Evolutionary conservation across 164 flowering plant genomes (phyloP).

Genomic region (Vitis amurensis): DNA sequence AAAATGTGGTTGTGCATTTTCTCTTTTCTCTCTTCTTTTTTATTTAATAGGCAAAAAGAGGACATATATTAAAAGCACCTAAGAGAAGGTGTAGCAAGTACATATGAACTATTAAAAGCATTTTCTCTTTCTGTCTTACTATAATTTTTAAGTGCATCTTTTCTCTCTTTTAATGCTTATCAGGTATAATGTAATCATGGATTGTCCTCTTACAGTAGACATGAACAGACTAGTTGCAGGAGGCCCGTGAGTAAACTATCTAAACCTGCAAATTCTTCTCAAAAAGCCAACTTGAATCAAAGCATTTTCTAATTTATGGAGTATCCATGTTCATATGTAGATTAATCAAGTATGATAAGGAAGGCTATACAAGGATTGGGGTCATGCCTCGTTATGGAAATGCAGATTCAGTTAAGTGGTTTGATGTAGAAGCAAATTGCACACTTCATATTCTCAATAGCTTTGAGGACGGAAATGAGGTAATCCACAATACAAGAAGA

Average conservation of each 20-base stretch:
- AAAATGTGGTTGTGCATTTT: too few species aligned
- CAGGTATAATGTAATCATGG: constrained; percentile 68
- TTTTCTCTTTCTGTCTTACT: too few species aligned
- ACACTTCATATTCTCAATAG: constrained; percentile 61
- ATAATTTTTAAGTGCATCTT: too few species aligned
- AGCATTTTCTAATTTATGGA: not conserved
- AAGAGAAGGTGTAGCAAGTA: too few species aligned
- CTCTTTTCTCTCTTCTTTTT: too few species aligned
- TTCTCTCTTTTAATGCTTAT: too few species aligned
- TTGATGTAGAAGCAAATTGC: constrained; percentile 47
- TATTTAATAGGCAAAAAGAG: too few species aligned
- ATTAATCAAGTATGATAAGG: constrained; percentile 44
- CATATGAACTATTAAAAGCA: too few species aligned
- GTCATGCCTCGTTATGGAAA: constrained; percentile 72
- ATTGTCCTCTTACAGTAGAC: constrained; percentile 50
- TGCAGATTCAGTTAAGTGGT: constrained; percentile 53
- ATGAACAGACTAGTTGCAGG: constrained; percentile 44
- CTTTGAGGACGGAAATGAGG: constrained; percentile 66
- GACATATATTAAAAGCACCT: too few species aligned
- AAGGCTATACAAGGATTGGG: constrained; percentile 58
- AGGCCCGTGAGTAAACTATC: constrained; percentile 50
- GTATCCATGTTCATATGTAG: constrained; percentile 21
- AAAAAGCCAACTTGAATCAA: too few species aligned
- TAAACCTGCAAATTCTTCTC: too few species aligned
- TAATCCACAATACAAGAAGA: constrained; percentile 7